Evolutionary conservation across 1,284 basidiomycete genomes (phyloP).

Genomic region (Ceratobasidium sp.): DNA sequence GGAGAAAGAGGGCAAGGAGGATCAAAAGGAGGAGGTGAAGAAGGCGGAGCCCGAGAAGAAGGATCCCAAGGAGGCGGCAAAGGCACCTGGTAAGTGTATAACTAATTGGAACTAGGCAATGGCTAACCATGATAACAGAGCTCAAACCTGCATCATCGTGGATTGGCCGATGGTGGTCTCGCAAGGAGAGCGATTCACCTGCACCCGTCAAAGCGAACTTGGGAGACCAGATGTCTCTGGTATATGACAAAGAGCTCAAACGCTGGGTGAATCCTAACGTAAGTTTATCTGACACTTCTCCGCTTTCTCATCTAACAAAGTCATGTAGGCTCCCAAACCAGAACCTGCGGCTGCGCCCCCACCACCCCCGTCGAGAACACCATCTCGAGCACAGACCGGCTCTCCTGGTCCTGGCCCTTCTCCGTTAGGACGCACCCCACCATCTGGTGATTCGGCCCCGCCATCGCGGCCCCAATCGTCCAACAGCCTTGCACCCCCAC

Average conservation of each 20-base stretch:
- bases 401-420: constrained; percentile 69
- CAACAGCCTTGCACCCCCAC: constrained; percentile 68
- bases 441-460: constrained; percentile 59
- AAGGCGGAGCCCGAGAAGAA: constrained; percentile 58
- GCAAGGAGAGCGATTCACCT: constrained; percentile 68
- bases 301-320: background rate
- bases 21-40: constrained; percentile 50
- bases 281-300: constrained; percentile 51
- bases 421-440: constrained; percentile 53
- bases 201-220: constrained; percentile 91
- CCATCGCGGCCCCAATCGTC: constrained; percentile 72
- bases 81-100: constrained; percentile 46
- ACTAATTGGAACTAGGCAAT: background rate
- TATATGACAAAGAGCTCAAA: constrained; percentile 95
- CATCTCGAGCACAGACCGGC: constrained; percentile 81
- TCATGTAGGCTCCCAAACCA: constrained; percentile 27
- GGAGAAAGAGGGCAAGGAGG: constrained; percentile 52
- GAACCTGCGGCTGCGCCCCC: constrained; percentile 66
- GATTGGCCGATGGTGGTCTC: constrained; percentile 82
- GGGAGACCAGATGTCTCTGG: constrained; percentile 92
- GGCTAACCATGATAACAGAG: constrained; percentile 23
- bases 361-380: constrained; percentile 65
- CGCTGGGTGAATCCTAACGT: constrained; percentile 98
- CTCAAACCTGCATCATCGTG: constrained; percentile 67
- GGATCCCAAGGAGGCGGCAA: constrained; percentile 47